phyloP scores from a whole-genome alignment of 164 flowering plant genomes.

The Warburgia ugandensis region DNA sequence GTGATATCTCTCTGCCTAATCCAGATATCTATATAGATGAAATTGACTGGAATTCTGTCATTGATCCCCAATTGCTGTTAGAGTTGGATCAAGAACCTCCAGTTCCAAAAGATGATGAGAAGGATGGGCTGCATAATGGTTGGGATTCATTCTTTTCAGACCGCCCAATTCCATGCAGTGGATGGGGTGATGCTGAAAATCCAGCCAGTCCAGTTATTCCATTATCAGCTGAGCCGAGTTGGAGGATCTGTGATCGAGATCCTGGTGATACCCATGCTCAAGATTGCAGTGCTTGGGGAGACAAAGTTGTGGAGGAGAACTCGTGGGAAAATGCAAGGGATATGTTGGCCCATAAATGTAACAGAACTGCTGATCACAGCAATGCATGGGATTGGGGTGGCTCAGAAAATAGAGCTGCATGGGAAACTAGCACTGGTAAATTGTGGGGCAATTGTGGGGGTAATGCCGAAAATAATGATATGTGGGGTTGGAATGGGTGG shows the following conservation, averaged over 20 bases:
- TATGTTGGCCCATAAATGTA: too few relatives aligned
- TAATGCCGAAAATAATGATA: background rate
- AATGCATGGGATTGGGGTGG: too few relatives aligned
- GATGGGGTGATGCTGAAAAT: conserved; percentile 28
- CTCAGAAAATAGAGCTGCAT: too few relatives aligned
- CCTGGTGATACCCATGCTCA: too few relatives aligned
- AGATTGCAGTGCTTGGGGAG: too few relatives aligned
- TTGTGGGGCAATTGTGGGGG: background rate
- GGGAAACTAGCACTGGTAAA: conserved; percentile 19
- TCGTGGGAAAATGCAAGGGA: too few relatives aligned
- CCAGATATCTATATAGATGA: conserved; percentile 54
- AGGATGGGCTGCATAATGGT: too few relatives aligned
- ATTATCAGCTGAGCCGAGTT: background rate
- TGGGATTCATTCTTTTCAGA: too few relatives aligned
- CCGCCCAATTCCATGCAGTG: too few relatives aligned
- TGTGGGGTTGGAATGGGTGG: background rate
- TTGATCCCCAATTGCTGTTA: conserved; percentile 37
- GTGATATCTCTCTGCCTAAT: conserved; percentile 41
- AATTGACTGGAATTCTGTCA: conserved; percentile 42
- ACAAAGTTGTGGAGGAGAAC: too few relatives aligned
- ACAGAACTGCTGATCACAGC: too few relatives aligned
- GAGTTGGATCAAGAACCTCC: conserved; percentile 32
- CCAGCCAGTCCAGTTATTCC: background rate
- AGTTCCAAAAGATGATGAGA: conserved; percentile 21
- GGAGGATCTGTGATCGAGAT: too few relatives aligned